Conservation (phyloP, 305 asterid species). For the Fraxinus xanthoxyloides region DNA sequence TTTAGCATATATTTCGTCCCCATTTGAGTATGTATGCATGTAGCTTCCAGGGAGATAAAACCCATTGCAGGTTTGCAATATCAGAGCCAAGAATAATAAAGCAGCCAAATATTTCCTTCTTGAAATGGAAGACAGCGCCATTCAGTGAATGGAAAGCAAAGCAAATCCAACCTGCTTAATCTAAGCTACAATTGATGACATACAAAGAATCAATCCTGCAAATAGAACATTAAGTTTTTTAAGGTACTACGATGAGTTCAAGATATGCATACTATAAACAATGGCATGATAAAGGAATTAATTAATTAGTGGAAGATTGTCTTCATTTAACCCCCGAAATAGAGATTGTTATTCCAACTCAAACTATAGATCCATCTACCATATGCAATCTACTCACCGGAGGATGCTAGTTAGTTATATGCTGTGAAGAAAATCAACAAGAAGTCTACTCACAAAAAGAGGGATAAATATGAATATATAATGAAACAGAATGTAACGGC, state of each 20-base stretch:
- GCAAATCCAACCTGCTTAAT: constrained; percentile 29
- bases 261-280: neutral
- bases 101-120: constrained; percentile 43
- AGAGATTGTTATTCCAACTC: neutral
- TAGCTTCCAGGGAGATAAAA: constrained; percentile 88
- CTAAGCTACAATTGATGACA: constrained; percentile 32
- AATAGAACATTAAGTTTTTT: constrained; percentile 18
- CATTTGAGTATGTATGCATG: constrained; percentile 62
- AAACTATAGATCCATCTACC: neutral
- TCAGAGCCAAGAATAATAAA: constrained; percentile 43
- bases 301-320: neutral
- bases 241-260: constrained; percentile 1
- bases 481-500: constrained; percentile 3
- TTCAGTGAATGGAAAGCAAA: constrained; percentile 40
- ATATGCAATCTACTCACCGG: neutral
- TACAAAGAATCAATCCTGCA: constrained; percentile 30
- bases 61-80: constrained; percentile 52
- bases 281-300: constrained; percentile 2
- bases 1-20: constrained; percentile 52
- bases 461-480: neutral
- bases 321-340: neutral
- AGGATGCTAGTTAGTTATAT: neutral
- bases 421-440: neutral
- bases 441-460: neutral
- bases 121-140: constrained; percentile 56